Evolutionary conservation across 2,329 filamentous ascomycete species (phyloP).

Genomic region (Calonectria multiphialidica): DNA sequence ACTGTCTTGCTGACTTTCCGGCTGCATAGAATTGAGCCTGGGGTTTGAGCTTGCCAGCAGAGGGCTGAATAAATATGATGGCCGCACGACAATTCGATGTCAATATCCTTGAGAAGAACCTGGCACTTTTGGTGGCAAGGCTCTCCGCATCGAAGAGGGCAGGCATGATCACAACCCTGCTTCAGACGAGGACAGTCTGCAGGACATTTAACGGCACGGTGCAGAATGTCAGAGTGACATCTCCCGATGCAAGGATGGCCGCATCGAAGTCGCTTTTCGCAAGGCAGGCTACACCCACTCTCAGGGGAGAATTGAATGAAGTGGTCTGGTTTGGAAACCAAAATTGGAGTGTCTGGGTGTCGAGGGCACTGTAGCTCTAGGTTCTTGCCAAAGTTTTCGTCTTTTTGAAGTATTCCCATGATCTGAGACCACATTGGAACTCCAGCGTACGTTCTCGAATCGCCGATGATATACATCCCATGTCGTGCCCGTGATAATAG

Average conservation of each 20-base stretch:
- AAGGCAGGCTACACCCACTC: background rate
- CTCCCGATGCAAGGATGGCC: background rate
- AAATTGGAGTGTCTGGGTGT: background rate
- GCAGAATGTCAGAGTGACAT: background rate
- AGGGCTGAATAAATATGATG: background rate
- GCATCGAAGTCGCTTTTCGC: background rate
- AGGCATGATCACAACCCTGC: background rate
- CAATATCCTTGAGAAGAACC: background rate
- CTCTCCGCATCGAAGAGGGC: background rate
- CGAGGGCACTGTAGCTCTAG: background rate
- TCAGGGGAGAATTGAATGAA: background rate
- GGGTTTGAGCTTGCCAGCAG: background rate
- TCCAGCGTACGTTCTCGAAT: constrained; percentile 9
- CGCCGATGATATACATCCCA: constrained; percentile 19
- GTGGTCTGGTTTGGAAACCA: background rate
- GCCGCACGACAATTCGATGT: background rate
- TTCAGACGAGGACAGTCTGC: background rate
- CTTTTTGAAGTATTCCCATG: background rate
- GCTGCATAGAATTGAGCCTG: background rate
- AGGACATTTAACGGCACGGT: background rate
- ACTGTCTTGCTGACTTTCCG: background rate
- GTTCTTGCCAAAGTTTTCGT: background rate
- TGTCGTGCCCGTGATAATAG: constrained; percentile 15
- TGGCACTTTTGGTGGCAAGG: background rate
- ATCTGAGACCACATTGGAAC: constrained; percentile 12